phyloP scores from a whole-genome alignment of 2,329 filamentous ascomycete genomes.

The Byssochlamys sp. region DNA sequence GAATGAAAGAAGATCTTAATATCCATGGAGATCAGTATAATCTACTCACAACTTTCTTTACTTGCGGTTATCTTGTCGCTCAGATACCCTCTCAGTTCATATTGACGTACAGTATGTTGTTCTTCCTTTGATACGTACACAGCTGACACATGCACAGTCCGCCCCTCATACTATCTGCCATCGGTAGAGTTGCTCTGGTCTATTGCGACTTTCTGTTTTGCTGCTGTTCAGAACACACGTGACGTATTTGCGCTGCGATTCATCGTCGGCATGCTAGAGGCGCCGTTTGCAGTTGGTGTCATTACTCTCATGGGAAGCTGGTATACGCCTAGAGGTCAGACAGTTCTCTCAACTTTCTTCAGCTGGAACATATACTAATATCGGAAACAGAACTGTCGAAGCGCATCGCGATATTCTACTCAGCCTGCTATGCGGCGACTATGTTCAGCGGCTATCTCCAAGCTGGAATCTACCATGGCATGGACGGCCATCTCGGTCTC shows the following conservation, averaged over 20 bases:
- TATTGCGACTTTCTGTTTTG: constrained; percentile 14
- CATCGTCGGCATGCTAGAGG: constrained; percentile 13
- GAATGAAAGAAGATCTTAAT: constrained; percentile 1
- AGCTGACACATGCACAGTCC: constrained; percentile 3
- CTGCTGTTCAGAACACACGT: constrained; percentile 13
- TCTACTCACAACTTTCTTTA: not conserved
- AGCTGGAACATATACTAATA: not conserved
- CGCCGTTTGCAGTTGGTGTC: constrained; percentile 12
- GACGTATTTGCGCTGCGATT: constrained; percentile 14
- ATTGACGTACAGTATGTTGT: not conserved
- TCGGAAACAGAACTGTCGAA: constrained; percentile 12
- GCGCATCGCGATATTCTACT: constrained; percentile 15
- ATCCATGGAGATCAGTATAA: not conserved
- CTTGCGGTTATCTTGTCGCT: not conserved
- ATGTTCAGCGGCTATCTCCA: constrained; percentile 16
- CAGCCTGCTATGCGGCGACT: constrained; percentile 10
- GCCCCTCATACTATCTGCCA: constrained; percentile 12
- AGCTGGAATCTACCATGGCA: constrained; percentile 12
- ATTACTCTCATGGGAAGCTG: constrained; percentile 13
- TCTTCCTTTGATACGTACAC: not conserved
- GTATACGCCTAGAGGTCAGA: constrained; percentile 6
- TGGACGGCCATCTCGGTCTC: constrained; percentile 10
- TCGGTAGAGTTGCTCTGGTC: constrained; percentile 13
- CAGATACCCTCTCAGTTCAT: constrained; percentile 1
- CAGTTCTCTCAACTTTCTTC: not conserved